Base-by-base conservation (phyloP, 306 rosid species). In the Trifolium repens region DNA sequence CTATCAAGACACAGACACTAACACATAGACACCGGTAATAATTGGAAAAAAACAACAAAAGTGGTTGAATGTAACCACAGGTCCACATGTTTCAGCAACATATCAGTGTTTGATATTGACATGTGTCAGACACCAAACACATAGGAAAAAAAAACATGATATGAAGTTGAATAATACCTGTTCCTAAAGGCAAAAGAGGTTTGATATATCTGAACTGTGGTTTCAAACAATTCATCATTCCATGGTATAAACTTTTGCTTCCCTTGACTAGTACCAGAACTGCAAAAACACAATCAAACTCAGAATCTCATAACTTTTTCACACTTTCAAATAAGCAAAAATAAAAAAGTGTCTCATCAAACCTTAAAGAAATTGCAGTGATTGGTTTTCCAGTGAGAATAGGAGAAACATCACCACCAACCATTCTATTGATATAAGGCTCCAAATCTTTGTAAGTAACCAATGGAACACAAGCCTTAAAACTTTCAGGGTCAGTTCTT, bases 241-340 rank as follows among this genome's bases (percentile, higher is more conserved):
- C 91, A 96, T 32, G 99, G 99, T 17, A 96, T 69, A 69, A 57
- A 82, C 74, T 96, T 96, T 35, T 89, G 96, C 90, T 72, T 92
- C 71, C 99, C 98, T 50, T 88, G 90, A 75, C 97, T 90, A 37
- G 99, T 96, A 7, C 99, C 99, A 87, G 99, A 96, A 62, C 99
- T 96, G 87, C 81, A 90, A 78, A 1, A 75, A 59, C 30, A 80
- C 64, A 22, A 32, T 60, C 67, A 60, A 2, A 14, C 15, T 15
- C 16, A 32, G 5, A 61, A 10, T 6, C 2, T 59, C n/a, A 2
- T 12, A 61, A 32, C 22, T 7, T 10, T 24, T 57, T 43, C 0
- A 27, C 60, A 57, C 32, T 22, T 57, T 24, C 5, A 9, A 10
- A 22, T 55, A 13, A 11, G 8, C 7, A 30, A 22, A 26, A 12